A percentile compares a stretch with the other conserved stretches of the same genome.
These are phyloP conservation scores for Cerrena zonata DNA, from an alignment of 1,284 basidiomycete species.

Conservation along the genomic window DNA sequence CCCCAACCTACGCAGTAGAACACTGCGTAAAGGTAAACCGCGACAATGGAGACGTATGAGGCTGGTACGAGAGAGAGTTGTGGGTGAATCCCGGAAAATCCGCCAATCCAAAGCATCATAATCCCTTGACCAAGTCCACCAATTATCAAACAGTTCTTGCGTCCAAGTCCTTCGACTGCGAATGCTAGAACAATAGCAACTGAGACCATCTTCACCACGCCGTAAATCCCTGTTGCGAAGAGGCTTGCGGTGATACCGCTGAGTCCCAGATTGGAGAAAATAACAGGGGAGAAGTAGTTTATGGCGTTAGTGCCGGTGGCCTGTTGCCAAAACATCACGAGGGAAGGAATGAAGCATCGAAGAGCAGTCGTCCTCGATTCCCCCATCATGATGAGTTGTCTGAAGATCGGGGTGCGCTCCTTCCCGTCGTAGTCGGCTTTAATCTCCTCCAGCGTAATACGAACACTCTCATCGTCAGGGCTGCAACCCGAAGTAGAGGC, in stretches of 20 bases:
- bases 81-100: conserved; percentile 37
- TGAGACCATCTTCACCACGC: conserved; percentile 50
- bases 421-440: conserved; percentile 44
- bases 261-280: conserved; percentile 13
- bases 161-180: conserved; percentile 40
- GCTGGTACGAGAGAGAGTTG: conserved; percentile 31
- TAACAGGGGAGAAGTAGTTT: conserved; percentile 13
- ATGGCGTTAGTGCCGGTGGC: conserved; percentile 52
- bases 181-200: conserved; percentile 36
- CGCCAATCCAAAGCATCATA: conserved; percentile 49
- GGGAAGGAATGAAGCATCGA: conserved; percentile 45
- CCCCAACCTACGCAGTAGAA: conserved; percentile 40
- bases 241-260: conserved; percentile 34
- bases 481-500: conserved; percentile 39
- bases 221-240: conserved; percentile 59
- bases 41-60: conserved; percentile 44
- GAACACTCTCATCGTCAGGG: conserved; percentile 36
- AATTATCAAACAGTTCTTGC: conserved; percentile 40
- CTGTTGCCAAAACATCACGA: conserved; percentile 54
- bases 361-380: conserved; percentile 39
- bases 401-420: conserved; percentile 29
- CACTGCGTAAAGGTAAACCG: conserved; percentile 44
- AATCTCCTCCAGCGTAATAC: conserved; percentile 46
- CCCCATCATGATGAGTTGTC: conserved; percentile 40
- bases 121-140: conserved; percentile 40